These are phyloP conservation scores for button mushroom (Agaricus bisporus) DNA, from an alignment of 768 basidiomycete species.

Conservation along the genomic window DNA sequence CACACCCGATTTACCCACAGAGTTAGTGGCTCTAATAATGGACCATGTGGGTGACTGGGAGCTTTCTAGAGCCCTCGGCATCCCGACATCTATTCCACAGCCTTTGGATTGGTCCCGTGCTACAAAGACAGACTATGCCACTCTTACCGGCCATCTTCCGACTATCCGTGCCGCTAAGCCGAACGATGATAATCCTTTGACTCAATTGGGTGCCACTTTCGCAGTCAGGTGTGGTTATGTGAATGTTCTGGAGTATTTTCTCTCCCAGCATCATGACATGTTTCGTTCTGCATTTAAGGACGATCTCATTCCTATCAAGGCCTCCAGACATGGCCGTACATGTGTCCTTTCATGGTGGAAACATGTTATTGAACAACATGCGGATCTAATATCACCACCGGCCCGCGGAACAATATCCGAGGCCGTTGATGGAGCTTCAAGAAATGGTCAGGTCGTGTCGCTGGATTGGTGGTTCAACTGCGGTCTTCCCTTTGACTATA, in stretches of 20 bases:
- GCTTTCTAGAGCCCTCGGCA: slow-evolving; percentile 67
- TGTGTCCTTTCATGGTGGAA: slow-evolving; percentile 82
- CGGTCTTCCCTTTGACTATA: slow-evolving; percentile 64
- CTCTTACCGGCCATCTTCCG: slow-evolving; percentile 58
- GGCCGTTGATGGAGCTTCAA: slow-evolving; percentile 74
- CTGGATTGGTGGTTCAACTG: slow-evolving; percentile 79
- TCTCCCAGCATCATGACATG: slow-evolving; percentile 55
- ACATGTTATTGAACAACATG: slow-evolving; percentile 52
- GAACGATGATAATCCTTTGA: slow-evolving; percentile 48
- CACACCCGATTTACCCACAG: slow-evolving; percentile 62
- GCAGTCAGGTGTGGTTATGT: slow-evolving; percentile 73
- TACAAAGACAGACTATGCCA: slow-evolving; percentile 61
- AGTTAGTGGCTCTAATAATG: slow-evolving; percentile 71
- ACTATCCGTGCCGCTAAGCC: slow-evolving; percentile 58
- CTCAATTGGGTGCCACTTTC: slow-evolving; percentile 59
- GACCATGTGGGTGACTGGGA: slow-evolving; percentile 84
- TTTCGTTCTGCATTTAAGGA: slow-evolving; percentile 61
- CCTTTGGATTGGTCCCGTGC: slow-evolving; percentile 73
- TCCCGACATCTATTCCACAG: slow-evolving; percentile 61
- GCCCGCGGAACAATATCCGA: slow-evolving; percentile 51
- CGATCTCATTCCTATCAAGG: slow-evolving; percentile 71
- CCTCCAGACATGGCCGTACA: slow-evolving; percentile 68
- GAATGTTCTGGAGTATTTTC: slow-evolving; percentile 68
- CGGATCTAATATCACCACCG: slow-evolving; percentile 53
- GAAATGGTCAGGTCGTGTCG: slow-evolving; percentile 66